Percentiles rank a stretch among this genome's conserved stretches.
These are phyloP conservation scores for Aspergillus amoenus DNA, from an alignment of 2,329 filamentous ascomycete genomes.

Conservation along the genomic window DNA sequence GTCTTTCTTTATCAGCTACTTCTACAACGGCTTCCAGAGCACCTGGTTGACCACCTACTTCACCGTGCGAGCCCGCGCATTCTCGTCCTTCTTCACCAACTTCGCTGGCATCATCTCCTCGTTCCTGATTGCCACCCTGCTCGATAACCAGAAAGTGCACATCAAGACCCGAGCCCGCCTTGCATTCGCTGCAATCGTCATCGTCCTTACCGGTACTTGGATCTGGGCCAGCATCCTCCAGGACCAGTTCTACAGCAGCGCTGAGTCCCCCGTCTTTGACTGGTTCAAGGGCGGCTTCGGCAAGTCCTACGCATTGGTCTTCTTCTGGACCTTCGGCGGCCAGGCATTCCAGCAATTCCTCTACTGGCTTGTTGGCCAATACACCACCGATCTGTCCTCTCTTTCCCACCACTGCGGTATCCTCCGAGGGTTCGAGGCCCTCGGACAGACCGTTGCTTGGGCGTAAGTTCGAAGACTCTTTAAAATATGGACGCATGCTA, in stretches of 20 bases:
- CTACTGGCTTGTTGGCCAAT: conserved; percentile 13
- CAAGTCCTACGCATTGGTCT: conserved; percentile 12
- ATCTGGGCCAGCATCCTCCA: conserved; percentile 13
- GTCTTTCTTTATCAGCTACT: conserved; percentile 31
- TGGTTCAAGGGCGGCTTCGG: conserved; percentile 15
- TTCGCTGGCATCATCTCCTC: conserved; percentile 12
- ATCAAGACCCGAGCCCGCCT: conserved; percentile 13
- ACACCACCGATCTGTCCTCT: conserved; percentile 9
- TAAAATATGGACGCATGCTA: background rate
- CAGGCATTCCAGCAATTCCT: conserved; percentile 14
- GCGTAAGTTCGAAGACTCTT: background rate
- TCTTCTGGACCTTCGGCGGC: conserved; percentile 12
- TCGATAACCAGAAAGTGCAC: conserved; percentile 12
- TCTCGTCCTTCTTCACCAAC: conserved; percentile 14
- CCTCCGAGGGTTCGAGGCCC: conserved; percentile 10
- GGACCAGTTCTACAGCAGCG: conserved; percentile 8
- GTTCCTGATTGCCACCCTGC: conserved; percentile 10
- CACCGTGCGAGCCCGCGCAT: conserved; percentile 11
- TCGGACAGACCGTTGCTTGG: conserved; percentile 14
- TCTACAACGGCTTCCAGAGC: conserved; percentile 30
- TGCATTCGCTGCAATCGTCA: background rate
- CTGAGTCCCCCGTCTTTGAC: conserved; percentile 5
- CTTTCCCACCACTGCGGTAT: conserved; percentile 14
- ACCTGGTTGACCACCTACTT: conserved; percentile 20
- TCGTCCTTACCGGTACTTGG: conserved; percentile 9